Evolutionary conservation across 306 rosid genomes (phyloP), one percentile per base, ranked within the genome.

Genomic region (Cucurbita maxima): DNA sequence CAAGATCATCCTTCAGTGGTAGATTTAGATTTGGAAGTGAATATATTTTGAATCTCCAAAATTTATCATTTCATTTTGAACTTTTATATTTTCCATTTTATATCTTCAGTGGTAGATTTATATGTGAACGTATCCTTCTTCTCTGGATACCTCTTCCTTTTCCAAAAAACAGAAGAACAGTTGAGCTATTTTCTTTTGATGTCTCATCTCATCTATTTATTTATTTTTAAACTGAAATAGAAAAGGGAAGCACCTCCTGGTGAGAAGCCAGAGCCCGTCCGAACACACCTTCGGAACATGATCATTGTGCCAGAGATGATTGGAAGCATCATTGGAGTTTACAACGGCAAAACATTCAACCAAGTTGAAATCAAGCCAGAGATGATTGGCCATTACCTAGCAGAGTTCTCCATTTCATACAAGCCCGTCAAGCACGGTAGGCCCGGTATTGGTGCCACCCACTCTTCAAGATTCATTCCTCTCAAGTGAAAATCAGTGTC

Each of bases 401-500:
- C 97, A 1, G 97, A 91, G 82, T 91, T 91, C 81, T 91, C 96
- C 15, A 91, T 89, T 56, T 85, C 91, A 12, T 92, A 92, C 88
- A 92, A 92, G 82, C 97, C 97, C 13, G 97, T 92, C 41, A 92
- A 92, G 90, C 97, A 92, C 0, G 97, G 96, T 43, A 92, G 97
- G 81, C 97, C 97, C 10, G 97, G 97, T 83, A 92, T 92, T 79
- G 97, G 97, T 85, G 97, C 97, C 57, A 92, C 97, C 38, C 97
- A 92, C 85, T 92, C 97, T 0, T 92, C 97, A 59, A 89, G 97
- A 89, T 92, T 92, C 75, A 92, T 92, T 79, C 96, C 97, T 78
- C 95, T 92, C 41, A 92, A 92, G 92, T 92, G 92, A 92, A 50
- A 36, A 64, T 44, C 4, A 12, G 47, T 66, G 11, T 62, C 58